A percentile compares a stretch with the other conserved stretches of the same genome.
These are phyloP conservation scores for Monilinia laxa DNA, from an alignment of 2,329 filamentous ascomycete species.

Conservation along the genomic window DNA sequence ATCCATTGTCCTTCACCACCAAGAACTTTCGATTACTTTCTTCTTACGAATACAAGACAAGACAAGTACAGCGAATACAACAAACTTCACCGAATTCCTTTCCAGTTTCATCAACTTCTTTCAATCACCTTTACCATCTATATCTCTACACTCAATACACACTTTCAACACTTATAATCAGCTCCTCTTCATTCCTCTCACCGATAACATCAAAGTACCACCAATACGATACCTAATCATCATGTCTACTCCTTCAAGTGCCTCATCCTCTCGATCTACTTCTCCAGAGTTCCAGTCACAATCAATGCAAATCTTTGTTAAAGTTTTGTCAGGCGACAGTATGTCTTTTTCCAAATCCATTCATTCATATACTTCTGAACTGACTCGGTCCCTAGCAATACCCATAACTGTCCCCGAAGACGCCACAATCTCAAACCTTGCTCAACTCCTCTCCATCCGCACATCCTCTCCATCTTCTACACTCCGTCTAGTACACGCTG, in stretches of 20 bases:
- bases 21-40: conserved; percentile 18
- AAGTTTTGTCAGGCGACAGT: conserved; percentile 58
- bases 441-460: conserved; percentile 56
- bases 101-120: neutral
- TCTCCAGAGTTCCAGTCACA: conserved; percentile 45
- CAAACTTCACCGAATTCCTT: neutral
- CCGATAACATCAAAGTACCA: neutral
- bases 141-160: neutral
- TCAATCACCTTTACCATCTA: neutral
- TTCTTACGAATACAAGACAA: conserved; percentile 25
- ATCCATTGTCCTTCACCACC: conserved; percentile 5
- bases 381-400: conserved; percentile 48
- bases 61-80: conserved; percentile 24
- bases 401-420: conserved; percentile 54
- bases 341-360: conserved; percentile 38
- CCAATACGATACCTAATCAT: neutral
- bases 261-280: conserved; percentile 36
- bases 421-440: conserved; percentile 55
- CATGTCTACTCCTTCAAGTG: conserved; percentile 35
- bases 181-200: neutral
- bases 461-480: conserved; percentile 52
- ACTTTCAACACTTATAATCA: neutral
- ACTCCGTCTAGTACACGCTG: conserved; percentile 57
- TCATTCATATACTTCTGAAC: conserved; percentile 18
- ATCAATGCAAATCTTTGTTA: conserved; percentile 62